phyloP scores from a whole-genome alignment of 2,329 filamentous ascomycete genomes.

The Apiospora phragmitis region DNA sequence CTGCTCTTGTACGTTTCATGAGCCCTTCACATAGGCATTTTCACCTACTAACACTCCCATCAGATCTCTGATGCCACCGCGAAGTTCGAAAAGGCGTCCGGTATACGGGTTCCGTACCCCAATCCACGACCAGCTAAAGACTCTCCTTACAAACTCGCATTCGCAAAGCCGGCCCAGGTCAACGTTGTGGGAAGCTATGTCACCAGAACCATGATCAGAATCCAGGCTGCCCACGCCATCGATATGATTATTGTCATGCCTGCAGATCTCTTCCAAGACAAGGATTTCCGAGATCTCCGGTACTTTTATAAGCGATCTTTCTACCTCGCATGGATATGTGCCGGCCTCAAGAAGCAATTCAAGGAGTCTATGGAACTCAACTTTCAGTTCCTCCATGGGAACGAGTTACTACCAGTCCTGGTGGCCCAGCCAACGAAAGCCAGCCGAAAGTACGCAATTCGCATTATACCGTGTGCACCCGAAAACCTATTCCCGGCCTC shows the following conservation, averaged over 20 bases:
- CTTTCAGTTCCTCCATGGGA: conserved; percentile 71
- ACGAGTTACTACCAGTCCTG: conserved; percentile 72
- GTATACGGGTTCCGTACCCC: conserved; percentile 72
- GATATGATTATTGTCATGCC: conserved; percentile 92
- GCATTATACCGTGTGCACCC: conserved; percentile 75
- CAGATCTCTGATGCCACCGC: conserved; percentile 65
- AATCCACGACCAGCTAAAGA: conserved; percentile 75
- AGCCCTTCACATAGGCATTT: not conserved
- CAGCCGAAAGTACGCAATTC: conserved; percentile 54
- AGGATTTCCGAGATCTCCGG: conserved; percentile 89
- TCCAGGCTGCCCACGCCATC: conserved; percentile 59
- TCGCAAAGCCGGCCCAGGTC: conserved; percentile 71
- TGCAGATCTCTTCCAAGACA: conserved; percentile 77
- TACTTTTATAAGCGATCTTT: conserved; percentile 96
- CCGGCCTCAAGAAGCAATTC: conserved; percentile 62
- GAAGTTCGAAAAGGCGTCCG: conserved; percentile 16
- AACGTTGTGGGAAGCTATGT: conserved; percentile 91
- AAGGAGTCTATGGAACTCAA: conserved; percentile 54
- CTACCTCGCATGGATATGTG: conserved; percentile 81
- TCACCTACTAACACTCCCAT: not conserved
- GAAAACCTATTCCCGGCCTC: conserved; percentile 67
- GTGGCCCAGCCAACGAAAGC: conserved; percentile 39
- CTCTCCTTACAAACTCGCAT: conserved; percentile 79
- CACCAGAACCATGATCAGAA: conserved; percentile 70
- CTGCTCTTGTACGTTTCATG: conserved; percentile 46